Evolutionary conservation across 75 land plant species (phyloP).

Genomic region (Picea glauca): DNA sequence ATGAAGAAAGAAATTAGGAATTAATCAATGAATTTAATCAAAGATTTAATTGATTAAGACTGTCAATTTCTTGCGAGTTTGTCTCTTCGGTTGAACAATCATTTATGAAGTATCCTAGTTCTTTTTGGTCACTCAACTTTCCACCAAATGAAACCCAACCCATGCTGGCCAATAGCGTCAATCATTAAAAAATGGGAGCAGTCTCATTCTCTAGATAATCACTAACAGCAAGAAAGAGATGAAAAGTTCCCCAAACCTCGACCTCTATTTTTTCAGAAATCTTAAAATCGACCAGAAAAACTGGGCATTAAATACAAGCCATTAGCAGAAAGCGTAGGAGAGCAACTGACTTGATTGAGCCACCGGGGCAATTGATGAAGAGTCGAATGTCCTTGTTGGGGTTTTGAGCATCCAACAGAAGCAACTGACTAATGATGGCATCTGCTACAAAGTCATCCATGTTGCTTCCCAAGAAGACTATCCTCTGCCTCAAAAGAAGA

Average conservation of each 20-base stretch:
- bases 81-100: too few species aligned
- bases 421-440: conserved; percentile 84
- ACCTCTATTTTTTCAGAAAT: neutral
- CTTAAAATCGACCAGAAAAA: neutral
- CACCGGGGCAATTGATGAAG: conserved; percentile 87
- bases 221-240: neutral
- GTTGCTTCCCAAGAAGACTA: conserved; percentile 67
- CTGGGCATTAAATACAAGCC: neutral
- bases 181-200: too few species aligned
- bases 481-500: conserved; percentile 71
- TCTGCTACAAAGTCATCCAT: conserved; percentile 91
- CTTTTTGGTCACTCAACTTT: too few species aligned
- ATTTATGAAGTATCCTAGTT: too few species aligned
- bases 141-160: too few species aligned
- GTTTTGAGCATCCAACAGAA: conserved; percentile 83
- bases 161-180: too few species aligned
- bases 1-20: too few species aligned
- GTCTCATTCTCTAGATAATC: too few species aligned
- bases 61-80: too few species aligned
- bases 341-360: conserved; percentile 66
- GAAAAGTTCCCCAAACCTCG: neutral
- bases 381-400: conserved; percentile 73
- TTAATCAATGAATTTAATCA: too few species aligned
- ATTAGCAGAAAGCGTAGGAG: neutral
- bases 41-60: too few species aligned